These are phyloP conservation scores for Micractinium conductrix DNA, from an alignment of 139 green algal species.

Conservation along the genomic window DNA sequence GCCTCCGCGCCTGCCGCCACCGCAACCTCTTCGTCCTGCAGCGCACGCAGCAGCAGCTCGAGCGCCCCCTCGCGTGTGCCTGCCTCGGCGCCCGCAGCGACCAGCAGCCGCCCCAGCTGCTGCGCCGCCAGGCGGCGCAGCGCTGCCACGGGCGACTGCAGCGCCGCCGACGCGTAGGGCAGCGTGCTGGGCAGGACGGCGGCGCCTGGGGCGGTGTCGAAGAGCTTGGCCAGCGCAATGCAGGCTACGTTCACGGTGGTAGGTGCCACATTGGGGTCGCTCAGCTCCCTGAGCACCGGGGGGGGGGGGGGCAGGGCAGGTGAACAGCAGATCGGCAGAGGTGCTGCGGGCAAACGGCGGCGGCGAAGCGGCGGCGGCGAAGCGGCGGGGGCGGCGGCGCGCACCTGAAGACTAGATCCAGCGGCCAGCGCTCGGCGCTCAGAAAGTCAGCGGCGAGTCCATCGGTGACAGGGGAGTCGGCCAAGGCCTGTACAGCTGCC, in stretches of 20 bases:
- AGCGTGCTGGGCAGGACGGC: not conserved
- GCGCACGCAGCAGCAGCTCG: constrained; percentile 25
- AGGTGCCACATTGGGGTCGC: not conserved
- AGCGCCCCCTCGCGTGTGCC: not conserved
- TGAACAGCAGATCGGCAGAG: not conserved
- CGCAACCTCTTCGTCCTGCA: constrained; percentile 11
- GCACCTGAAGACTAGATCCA: constrained; percentile 21
- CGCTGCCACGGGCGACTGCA: not conserved
- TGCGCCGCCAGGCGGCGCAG: constrained; percentile 34
- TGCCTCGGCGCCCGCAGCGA: not conserved
- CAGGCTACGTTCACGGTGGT: not conserved
- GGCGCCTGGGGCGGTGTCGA: constrained; percentile 10
- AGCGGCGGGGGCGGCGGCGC: too few relatives aligned
- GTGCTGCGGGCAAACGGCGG: not conserved
- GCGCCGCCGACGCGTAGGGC: constrained; percentile 13
- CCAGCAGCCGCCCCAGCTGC: constrained; percentile 33
- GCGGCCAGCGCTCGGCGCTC: not conserved
- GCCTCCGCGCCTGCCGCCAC: constrained; percentile 19
- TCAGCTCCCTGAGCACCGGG: constrained; percentile 32
- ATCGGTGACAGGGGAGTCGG: not conserved
- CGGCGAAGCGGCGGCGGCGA: not conserved
- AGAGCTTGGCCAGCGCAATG: constrained; percentile 15
- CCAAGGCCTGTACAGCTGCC: not conserved
- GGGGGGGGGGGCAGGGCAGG: not conserved
- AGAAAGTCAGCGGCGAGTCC: not conserved